phyloP scores from a whole-genome alignment of 192 early-diverging fungal genomes.

The Coemansia sp. region DNA sequence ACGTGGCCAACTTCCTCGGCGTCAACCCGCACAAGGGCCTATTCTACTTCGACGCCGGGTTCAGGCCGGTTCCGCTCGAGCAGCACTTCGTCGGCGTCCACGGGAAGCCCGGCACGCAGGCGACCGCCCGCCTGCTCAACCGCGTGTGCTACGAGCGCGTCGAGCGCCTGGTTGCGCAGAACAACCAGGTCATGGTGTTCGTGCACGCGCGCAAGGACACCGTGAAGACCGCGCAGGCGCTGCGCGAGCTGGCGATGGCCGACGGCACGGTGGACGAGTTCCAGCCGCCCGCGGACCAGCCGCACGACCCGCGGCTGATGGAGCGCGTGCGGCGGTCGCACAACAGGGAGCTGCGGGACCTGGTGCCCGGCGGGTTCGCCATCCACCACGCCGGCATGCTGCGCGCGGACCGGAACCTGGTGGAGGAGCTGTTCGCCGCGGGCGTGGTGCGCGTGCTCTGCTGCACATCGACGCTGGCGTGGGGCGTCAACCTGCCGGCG shows the following conservation, averaged over 20 bases:
- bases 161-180: constrained; percentile 68
- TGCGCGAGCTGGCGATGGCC: constrained; percentile 71
- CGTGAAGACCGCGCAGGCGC: constrained; percentile 84
- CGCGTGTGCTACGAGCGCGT: constrained; percentile 85
- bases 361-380: constrained; percentile 80
- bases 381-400: constrained; percentile 99
- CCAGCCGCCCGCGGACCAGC: constrained; percentile 27
- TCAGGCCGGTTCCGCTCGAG: constrained; percentile 92
- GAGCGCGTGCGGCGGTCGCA: constrained; percentile 70
- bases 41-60: constrained; percentile 95
- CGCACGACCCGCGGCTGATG: constrained; percentile 54
- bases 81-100: constrained; percentile 96
- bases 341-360: constrained; percentile 85
- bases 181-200: constrained; percentile 99
- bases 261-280: constrained; percentile 58
- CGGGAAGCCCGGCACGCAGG: constrained; percentile 74
- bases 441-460: constrained; percentile 81
- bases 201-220: constrained; percentile 98
- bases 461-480: constrained; percentile 98
- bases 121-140: constrained; percentile 72
- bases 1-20: constrained; percentile 89
- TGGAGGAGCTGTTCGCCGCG: constrained; percentile 86
- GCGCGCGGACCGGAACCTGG: constrained; percentile 79
- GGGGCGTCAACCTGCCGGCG: constrained; percentile 99
- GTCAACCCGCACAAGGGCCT: constrained; percentile 92